phyloP scores from a whole-genome alignment of 495 filamentous ascomycete species.

The Staphylotrichum longicolle region DNA sequence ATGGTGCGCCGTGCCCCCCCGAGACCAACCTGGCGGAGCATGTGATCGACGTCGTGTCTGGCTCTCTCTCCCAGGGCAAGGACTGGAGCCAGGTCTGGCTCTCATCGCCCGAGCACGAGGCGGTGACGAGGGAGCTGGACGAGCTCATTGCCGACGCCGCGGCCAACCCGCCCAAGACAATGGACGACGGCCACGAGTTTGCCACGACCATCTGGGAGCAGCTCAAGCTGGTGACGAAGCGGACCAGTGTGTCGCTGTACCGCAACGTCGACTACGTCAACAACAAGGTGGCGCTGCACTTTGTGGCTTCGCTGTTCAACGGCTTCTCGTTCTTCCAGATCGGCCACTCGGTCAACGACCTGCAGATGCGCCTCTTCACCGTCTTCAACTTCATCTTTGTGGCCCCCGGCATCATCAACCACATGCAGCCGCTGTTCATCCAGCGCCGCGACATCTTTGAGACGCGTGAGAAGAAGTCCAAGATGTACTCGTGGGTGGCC shows the following conservation, averaged over 20 bases:
- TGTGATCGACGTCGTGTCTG: constrained; percentile 83
- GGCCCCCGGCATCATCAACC: constrained; percentile 47
- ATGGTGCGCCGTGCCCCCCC: constrained; percentile 64
- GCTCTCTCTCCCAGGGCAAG: constrained; percentile 49
- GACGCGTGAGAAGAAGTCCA: constrained; percentile 67
- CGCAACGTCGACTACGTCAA: constrained; percentile 69
- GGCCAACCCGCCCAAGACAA: constrained; percentile 24
- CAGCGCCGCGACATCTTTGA: constrained; percentile 66
- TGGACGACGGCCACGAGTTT: constrained; percentile 37
- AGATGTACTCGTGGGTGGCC: constrained; percentile 71
- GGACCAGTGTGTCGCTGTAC: constrained; percentile 73
- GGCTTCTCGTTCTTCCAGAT: constrained; percentile 76
- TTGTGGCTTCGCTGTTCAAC: constrained; percentile 58
- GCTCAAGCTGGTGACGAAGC: constrained; percentile 43
- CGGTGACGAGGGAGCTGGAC: constrained; percentile 61
- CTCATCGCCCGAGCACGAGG: constrained; percentile 60
- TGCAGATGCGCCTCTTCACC: constrained; percentile 71
- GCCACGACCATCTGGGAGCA: constrained; percentile 40
- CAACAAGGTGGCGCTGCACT: constrained; percentile 50
- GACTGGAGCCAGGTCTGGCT: constrained; percentile 82
- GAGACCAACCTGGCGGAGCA: constrained; percentile 75
- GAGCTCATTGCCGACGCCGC: constrained; percentile 49
- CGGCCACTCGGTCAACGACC: constrained; percentile 59
- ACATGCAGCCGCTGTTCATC: constrained; percentile 70
- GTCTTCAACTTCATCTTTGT: constrained; percentile 65